Evolutionary conservation across 176 grass and related monocot genomes (phyloP), one percentile per base, ranked within the genome.

Genomic region (Eleusine coracana): DNA sequence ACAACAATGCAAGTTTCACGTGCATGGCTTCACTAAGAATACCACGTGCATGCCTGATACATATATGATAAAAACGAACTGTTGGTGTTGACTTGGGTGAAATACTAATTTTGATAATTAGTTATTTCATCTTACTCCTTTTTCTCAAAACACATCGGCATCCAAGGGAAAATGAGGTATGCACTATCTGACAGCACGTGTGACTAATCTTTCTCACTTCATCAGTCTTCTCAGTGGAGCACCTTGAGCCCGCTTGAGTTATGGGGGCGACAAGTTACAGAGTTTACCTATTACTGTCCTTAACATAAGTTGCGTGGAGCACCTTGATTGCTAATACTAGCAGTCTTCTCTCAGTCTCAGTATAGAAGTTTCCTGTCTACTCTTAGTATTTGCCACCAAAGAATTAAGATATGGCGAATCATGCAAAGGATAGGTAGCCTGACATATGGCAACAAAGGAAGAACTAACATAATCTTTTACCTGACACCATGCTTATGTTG

Each of bases 81-180:
- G 42, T 61, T 50, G 51, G 80, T 70, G 37, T 27, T 44, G 76
- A 75, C 81, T 84, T 48, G 6, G 73, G 20, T 46, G 67, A 23
- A 64, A 45, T 39, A 37, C 67, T 73, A 74, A 80, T 68, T 75
- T 68, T 6, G 56, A 42, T 38, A 40, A 39, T 23, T 60, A 49
- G 21, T 52, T 74, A 20, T 74, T 88, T 52, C 50, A 75, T 69
- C 29, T 51, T 61, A 51, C 28, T 79, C 10, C 10, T 58, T 39
- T 55, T 55, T 1, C 31, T 38, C 36, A 21, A 59, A 71, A 60
- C 21, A 67, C 49, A 40, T 28, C 39, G 60, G 11, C 52, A 36
- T 62, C 64, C 81, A 78, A 73, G 38, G 16, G 21, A 66, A 83
- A 82, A 68, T 44, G 74, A 86, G 74, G 88, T 86, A 68, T 39